Evolutionary conservation across 2,329 filamentous ascomycete genomes (phyloP).

Genomic region (Elsinoe arachidis): DNA sequence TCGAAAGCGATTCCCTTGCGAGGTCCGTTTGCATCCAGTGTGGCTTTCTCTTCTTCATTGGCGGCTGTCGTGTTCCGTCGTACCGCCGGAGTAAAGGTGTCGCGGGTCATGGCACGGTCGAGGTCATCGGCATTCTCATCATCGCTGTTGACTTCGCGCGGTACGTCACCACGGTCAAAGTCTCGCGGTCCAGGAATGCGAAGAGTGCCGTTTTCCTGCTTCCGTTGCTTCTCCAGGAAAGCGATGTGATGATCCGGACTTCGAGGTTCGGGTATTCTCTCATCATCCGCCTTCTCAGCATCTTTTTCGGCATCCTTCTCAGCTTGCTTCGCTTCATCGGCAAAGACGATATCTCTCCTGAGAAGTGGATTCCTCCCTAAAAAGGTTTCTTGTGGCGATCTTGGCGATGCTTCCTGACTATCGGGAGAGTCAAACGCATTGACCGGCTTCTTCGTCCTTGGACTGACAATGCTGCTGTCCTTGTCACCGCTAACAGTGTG

Average conservation of each 20-base stretch:
- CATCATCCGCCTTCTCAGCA: conserved; percentile 30
- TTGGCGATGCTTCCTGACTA: neutral
- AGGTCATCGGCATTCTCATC: conserved; percentile 29
- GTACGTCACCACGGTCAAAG: conserved; percentile 71
- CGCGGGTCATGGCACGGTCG: conserved; percentile 21
- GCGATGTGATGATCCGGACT: conserved; percentile 74
- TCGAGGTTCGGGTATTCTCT: conserved; percentile 43
- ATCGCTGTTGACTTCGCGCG: conserved; percentile 48
- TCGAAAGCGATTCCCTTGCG: conserved; percentile 56
- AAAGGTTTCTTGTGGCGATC: conserved; percentile 15
- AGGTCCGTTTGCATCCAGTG: conserved; percentile 16
- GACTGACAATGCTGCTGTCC: conserved; percentile 9
- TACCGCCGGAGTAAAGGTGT: conserved; percentile 15
- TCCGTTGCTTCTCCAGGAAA: conserved; percentile 73
- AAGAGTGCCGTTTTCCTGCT: conserved; percentile 61
- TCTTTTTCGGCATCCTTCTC: conserved; percentile 42
- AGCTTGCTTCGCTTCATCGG: conserved; percentile 54
- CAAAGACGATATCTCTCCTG: conserved; percentile 55
- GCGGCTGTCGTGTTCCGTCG: conserved; percentile 4
- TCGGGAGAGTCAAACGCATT: neutral
- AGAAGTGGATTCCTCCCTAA: conserved; percentile 23
- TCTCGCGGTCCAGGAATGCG: conserved; percentile 89
- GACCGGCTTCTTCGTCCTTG: conserved; percentile 4
- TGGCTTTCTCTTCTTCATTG: conserved; percentile 28
- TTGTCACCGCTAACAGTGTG: conserved; percentile 40